phyloP scores from a whole-genome alignment of 176 grass and related monocot genomes.

The Juncus inflexus region DNA sequence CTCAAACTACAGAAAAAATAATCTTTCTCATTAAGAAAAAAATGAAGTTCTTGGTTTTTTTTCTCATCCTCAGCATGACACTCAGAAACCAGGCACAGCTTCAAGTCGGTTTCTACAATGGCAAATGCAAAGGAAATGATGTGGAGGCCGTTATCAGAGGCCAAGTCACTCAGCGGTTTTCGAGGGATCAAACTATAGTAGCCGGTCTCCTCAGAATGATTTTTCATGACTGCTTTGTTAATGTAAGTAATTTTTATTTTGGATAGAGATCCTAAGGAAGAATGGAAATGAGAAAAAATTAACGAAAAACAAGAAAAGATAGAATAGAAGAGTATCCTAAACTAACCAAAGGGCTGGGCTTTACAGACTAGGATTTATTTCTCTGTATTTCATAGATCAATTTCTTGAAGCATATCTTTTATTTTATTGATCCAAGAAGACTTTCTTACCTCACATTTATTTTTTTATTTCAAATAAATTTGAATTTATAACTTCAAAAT shows the following conservation, averaged over 20 bases:
- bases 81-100: slow-evolving; percentile 25
- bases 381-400: too few relatives aligned
- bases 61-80: neutral
- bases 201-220: slow-evolving; percentile 32
- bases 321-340: too few relatives aligned
- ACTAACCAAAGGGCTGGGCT: too few relatives aligned
- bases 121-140: slow-evolving; percentile 38
- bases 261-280: too few relatives aligned
- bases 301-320: too few relatives aligned
- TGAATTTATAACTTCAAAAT: neutral
- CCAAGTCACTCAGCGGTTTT: slow-evolving; percentile 21
- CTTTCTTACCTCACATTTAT: too few relatives aligned
- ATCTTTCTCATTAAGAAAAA: neutral
- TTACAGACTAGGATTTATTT: too few relatives aligned
- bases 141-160: slow-evolving; percentile 26
- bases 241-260: slow-evolving; percentile 5
- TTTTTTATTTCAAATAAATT: neutral
- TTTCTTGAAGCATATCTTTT: too few relatives aligned
- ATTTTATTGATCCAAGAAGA: too few relatives aligned
- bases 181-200: slow-evolving; percentile 7
- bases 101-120: slow-evolving; percentile 34
- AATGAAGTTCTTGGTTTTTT: neutral
- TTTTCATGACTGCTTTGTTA: slow-evolving; percentile 50
- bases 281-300: too few relatives aligned
- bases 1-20: too few relatives aligned